Conservation (phyloP, 805 yeast genomes). For the Ogataea methanolica region DNA sequence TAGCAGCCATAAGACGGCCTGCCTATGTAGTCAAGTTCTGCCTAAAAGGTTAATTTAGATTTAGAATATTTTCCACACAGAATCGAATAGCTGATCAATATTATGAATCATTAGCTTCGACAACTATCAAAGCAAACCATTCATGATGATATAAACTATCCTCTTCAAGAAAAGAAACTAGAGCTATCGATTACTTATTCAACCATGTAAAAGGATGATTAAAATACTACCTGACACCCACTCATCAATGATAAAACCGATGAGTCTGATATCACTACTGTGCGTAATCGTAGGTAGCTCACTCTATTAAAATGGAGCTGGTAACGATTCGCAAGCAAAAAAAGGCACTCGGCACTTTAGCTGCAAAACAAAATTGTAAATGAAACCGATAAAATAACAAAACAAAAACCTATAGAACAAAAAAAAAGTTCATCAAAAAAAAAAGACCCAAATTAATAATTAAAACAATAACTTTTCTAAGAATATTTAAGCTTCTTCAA, state of each 20-base stretch:
- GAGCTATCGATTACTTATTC: neutral
- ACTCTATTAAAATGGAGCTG: slow-evolving; percentile 24
- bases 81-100: no score
- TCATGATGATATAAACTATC: neutral
- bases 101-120: neutral
- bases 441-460: slow-evolving; percentile 1
- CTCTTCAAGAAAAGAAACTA: neutral
- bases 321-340: slow-evolving; percentile 31
- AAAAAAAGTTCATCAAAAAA: slow-evolving; percentile 1
- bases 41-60: no score
- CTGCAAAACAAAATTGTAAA: slow-evolving; percentile 5
- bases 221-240: neutral
- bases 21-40: no score
- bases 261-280: slow-evolving; percentile 2
- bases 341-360: slow-evolving; percentile 26
- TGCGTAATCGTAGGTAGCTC: slow-evolving; percentile 34
- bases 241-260: neutral
- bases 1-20: no score
- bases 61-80: no score
- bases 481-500: slow-evolving; percentile 34
- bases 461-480: slow-evolving; percentile 1
- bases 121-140: neutral
- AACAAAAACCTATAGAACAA: neutral
- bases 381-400: neutral
- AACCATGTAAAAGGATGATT: neutral